Conservation (phyloP, 192 early-diverging fungal genomes). For the Coemansia sp. region DNA sequence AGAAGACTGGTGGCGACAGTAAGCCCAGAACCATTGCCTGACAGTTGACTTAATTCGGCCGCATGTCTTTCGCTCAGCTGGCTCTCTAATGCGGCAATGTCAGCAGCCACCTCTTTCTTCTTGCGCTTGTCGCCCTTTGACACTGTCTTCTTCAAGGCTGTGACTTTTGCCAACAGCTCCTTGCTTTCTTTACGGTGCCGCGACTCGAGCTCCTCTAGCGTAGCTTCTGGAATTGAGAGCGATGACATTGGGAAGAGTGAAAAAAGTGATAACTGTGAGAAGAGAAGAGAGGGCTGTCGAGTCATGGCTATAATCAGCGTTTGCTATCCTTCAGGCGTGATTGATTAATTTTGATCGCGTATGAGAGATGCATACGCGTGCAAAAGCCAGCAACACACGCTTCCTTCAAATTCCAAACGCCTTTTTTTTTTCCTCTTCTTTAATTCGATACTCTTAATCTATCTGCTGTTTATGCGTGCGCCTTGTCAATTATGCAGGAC, state of each 20-base stretch:
- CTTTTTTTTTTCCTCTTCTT: not conserved
- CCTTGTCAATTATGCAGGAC: constrained; percentile 1
- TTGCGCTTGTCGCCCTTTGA: constrained; percentile 85
- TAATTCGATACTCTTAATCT: not conserved
- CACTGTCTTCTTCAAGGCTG: constrained; percentile 73
- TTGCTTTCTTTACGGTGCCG: constrained; percentile 79
- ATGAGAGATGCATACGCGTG: not conserved
- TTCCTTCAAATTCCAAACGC: not conserved
- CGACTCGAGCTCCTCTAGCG: constrained; percentile 61
- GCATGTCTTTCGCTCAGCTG: constrained; percentile 63
- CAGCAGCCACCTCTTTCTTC: constrained; percentile 72
- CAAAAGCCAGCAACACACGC: not conserved
- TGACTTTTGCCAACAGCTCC: constrained; percentile 67
- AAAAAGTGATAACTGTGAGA: not conserved
- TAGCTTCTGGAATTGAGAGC: not conserved
- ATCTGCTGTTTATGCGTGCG: not conserved
- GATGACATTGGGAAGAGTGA: not conserved
- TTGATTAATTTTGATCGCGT: not conserved
- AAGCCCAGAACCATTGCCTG: not conserved
- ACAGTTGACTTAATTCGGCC: constrained; percentile 55
- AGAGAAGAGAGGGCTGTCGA: not conserved
- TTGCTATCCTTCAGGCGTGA: not conserved
- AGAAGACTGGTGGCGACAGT: not conserved
- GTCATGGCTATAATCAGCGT: not conserved
- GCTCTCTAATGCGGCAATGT: constrained; percentile 68